Percentiles rank a stretch among this genome's conserved stretches.
Evolutionary conservation across 257 asterid genomes (phyloP).

Genomic region (Perilla frutescens): DNA sequence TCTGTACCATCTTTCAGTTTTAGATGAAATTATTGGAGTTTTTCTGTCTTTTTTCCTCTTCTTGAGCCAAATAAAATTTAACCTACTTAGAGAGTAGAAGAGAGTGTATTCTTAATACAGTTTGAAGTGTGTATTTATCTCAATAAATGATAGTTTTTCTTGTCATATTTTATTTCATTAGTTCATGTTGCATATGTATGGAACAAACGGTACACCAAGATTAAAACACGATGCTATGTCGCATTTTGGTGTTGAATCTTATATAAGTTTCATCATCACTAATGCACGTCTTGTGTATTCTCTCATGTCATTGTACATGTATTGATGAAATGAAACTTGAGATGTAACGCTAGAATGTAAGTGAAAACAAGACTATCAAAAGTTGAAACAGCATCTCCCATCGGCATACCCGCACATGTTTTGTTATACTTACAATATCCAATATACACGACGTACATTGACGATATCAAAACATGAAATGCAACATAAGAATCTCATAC

Average conservation of each 20-base stretch:
- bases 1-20: conserved; percentile 27
- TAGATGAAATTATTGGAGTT: conserved; percentile 32
- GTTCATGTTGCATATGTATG: neutral
- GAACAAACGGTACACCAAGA: no score
- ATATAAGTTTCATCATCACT: no score
- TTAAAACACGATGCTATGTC: no score
- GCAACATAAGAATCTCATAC: no score
- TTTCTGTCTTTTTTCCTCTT: neutral
- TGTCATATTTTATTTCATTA: conserved; percentile 16
- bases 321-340: neutral
- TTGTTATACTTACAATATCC: no score
- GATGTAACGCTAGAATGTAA: neutral
- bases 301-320: neutral
- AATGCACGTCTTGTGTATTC: neutral
- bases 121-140: conserved; percentile 22
- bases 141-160: conserved; percentile 20
- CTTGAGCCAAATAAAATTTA: conserved; percentile 24
- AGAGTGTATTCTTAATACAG: conserved; percentile 24
- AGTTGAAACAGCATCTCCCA: no score
- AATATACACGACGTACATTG: no score
- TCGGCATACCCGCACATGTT: no score
- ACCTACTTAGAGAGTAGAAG: conserved; percentile 29
- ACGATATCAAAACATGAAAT: no score
- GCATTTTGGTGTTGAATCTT: no score
- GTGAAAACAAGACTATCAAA: no score